phyloP scores from a whole-genome alignment of 805 yeast genomes.

The Starmerella lactis-condensi region DNA sequence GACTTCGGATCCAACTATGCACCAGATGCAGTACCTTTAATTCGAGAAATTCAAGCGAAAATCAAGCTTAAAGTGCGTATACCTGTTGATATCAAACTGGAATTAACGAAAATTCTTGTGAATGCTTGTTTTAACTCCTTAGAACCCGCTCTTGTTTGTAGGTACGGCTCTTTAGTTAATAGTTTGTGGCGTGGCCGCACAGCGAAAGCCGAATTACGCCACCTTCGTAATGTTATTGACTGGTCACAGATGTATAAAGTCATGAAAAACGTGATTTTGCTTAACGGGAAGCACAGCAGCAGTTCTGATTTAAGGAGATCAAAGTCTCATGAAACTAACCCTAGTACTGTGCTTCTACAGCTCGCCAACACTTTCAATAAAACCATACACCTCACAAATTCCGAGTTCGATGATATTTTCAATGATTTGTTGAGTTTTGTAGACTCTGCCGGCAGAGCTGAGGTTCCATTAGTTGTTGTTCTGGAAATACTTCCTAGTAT shows the following conservation, averaged over 20 bases:
- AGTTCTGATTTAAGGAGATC: not conserved
- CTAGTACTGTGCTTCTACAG: conserved; percentile 3
- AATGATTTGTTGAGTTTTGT: conserved; percentile 8
- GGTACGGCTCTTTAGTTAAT: conserved; percentile 43
- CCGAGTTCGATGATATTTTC: not conserved
- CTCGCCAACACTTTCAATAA: conserved; percentile 7
- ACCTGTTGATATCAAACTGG: conserved; percentile 45
- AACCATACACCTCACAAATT: not conserved
- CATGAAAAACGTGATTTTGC: conserved; percentile 8
- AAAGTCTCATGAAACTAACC: not conserved
- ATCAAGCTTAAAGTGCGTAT: conserved; percentile 58
- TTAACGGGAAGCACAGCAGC: not conserved
- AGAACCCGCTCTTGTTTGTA: conserved; percentile 40
- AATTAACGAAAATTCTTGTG: conserved; percentile 51
- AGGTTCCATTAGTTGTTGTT: conserved; percentile 1
- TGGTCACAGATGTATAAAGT: conserved; percentile 3
- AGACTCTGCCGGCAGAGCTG: conserved; percentile 6
- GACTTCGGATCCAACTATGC: conserved; percentile 39
- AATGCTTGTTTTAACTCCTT: conserved; percentile 55
- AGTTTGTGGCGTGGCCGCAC: conserved; percentile 32
- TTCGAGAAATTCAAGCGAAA: conserved; percentile 66
- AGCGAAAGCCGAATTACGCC: conserved; percentile 23
- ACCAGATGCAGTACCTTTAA: conserved; percentile 64
- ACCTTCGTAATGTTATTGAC: conserved; percentile 2
- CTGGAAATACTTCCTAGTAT: conserved; percentile 7